These are phyloP conservation scores for Spiromastix sp. DNA, from an alignment of 2,329 filamentous ascomycete species.

Conservation along the genomic window DNA sequence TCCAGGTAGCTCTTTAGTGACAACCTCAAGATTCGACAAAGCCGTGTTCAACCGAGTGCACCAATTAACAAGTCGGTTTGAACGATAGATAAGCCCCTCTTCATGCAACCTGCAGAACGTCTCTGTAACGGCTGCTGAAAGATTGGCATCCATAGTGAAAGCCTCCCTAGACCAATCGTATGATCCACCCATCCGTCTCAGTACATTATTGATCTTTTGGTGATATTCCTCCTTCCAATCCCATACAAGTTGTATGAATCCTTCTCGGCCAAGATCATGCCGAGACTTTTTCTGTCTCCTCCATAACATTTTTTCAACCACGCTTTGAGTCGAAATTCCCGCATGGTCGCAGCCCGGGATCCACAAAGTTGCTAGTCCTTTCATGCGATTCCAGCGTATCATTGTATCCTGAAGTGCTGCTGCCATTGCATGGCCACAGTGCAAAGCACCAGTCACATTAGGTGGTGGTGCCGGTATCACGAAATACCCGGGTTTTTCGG, in stretches of 20 bases:
- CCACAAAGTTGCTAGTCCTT: slow-evolving; percentile 77
- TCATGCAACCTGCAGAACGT: slow-evolving; percentile 85
- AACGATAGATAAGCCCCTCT: slow-evolving; percentile 86
- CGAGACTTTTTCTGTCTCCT: slow-evolving; percentile 76
- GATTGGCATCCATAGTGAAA: slow-evolving; percentile 86
- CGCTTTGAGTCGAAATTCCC: slow-evolving; percentile 89
- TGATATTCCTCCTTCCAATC: slow-evolving; percentile 96
- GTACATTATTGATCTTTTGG: slow-evolving; percentile 72
- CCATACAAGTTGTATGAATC: slow-evolving; percentile 74
- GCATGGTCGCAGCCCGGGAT: slow-evolving; percentile 91
- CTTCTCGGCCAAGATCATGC: slow-evolving; percentile 75
- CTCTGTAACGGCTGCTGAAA: slow-evolving; percentile 74
- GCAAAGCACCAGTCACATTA: slow-evolving; percentile 87
- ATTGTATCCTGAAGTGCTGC: slow-evolving; percentile 81
- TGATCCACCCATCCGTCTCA: slow-evolving; percentile 76
- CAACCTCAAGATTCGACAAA: slow-evolving; percentile 82
- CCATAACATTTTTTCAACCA: slow-evolving; percentile 97
- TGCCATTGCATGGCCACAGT: slow-evolving; percentile 84
- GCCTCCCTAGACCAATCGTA: slow-evolving; percentile 92
- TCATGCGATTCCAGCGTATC: slow-evolving; percentile 85
- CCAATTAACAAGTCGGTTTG: slow-evolving; percentile 93
- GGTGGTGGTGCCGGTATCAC: slow-evolving; percentile 90
- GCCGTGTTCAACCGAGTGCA: slow-evolving; percentile 82
- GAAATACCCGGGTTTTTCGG: slow-evolving; percentile 74
- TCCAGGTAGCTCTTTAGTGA: slow-evolving; percentile 79